phyloP scores from a whole-genome alignment of 176 grass and related monocot genomes.

The Cenchrus americanus region DNA sequence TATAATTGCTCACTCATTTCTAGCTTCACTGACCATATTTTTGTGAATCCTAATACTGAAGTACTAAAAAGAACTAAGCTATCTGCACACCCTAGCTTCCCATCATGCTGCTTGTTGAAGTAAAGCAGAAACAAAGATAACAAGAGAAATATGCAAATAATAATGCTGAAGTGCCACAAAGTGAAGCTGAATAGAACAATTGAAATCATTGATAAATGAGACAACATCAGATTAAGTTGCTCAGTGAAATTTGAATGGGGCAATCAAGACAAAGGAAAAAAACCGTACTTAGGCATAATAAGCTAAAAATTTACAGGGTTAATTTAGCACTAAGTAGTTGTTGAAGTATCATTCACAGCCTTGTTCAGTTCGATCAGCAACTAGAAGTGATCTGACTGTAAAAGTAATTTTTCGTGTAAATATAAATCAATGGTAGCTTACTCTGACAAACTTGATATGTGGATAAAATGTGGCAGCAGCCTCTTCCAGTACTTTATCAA shows the following conservation, averaged over 20 bases:
- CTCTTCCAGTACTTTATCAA: slow-evolving; percentile 89
- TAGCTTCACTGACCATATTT: background rate
- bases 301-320: background rate
- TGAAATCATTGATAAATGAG: background rate
- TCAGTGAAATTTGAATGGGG: slow-evolving; percentile 13
- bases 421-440: slow-evolving; percentile 36
- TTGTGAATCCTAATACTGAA: slow-evolving; percentile 12
- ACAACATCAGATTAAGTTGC: background rate
- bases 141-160: background rate
- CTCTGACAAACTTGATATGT: slow-evolving; percentile 79
- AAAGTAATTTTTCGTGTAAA: background rate
- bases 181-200: background rate
- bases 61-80: background rate
- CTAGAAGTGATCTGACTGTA: background rate
- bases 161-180: background rate
- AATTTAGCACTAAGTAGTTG: slow-evolving; percentile 1
- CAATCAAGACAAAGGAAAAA: background rate
- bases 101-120: background rate
- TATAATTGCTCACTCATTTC: background rate
- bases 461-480: slow-evolving; percentile 82
- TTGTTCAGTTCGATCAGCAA: background rate
- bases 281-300: background rate
- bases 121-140: background rate
- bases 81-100: slow-evolving; percentile 14
- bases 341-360: background rate